Evolutionary conservation across 257 asterid genomes (phyloP), one percentile per base, ranked within the genome.

Genomic region (Plectranthus barbatus): DNA sequence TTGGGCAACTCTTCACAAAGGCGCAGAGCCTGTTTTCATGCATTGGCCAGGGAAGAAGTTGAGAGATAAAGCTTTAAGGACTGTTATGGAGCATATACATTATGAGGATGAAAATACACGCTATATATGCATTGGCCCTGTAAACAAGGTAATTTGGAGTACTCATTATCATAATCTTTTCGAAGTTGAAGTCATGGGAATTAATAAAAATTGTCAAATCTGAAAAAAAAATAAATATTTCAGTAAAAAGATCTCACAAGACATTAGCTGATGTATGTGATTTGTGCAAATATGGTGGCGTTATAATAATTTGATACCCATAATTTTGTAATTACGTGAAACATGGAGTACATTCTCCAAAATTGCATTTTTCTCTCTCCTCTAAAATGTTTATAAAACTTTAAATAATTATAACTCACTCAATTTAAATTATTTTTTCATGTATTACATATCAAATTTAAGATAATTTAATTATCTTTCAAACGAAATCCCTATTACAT

Each of bases 51-150:
- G 91, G 72, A 87, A 87, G 76, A 90, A 74, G 77, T 70, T 90
- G 62, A 85, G 97, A 79, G 96, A 90, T 23, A 87, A 70, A 75
- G 80, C 95, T 68, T 78, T 90, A 48, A 66, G 78, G 47, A 80
- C 80, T 18, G 93, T 74, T 58, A 87, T 90, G 86, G 93, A 85
- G 79, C 97, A 90, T 70, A 73, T 90, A 76, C 97, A 90, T 70
- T 90, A 90, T 44, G 97, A 90, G 82, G 97, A 90, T 76, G 96
- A 87, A 80, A 90, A 90, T 77, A 90, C 97, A 61, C 95, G 97
- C 45, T 90, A 90, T 59, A 3, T 85, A 67, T 90, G 97, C 86
- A 87, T 90, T 54, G 96, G 95, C 57, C 95, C 96, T 42, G 96
- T 90, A 58, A 90, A 87, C 88, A 90, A 90, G 97, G 97, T 90